Conservation (phyloP, 345 rosid genomes). For the Erucastrum elatum region DNA sequence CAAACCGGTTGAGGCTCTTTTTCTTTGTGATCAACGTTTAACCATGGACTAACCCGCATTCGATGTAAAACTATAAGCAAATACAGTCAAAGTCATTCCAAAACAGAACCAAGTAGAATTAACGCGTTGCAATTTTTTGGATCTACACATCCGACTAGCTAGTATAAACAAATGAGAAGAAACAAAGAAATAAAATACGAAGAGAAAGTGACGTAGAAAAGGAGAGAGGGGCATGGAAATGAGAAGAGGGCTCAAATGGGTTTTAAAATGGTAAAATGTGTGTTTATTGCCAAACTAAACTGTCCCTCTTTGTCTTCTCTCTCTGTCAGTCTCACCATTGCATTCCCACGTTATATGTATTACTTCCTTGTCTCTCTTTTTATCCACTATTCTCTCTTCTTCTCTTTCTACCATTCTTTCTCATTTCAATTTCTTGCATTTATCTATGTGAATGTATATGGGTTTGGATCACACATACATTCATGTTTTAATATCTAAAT, state of each 20-base stretch:
- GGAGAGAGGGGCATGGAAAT: conserved; percentile 29
- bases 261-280: conserved; percentile 36
- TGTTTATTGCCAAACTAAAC: conserved; percentile 41
- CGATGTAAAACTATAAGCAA: not conserved
- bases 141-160: conserved; percentile 6
- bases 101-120: conserved; percentile 5
- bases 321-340: conserved; percentile 42
- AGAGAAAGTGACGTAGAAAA: conserved; percentile 35
- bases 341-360: conserved; percentile 40
- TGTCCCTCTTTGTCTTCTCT: conserved; percentile 42
- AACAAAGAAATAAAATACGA: conserved; percentile 24
- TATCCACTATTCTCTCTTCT: conserved; percentile 16
- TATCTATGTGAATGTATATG: not conserved
- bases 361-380: conserved; percentile 33
- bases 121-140: conserved; percentile 27
- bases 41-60: not conserved
- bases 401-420: not conserved
- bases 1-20: not conserved
- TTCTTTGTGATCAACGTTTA: not conserved
- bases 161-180: conserved; percentile 16
- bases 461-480: not conserved
- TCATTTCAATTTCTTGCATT: not conserved
- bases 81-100: conserved; percentile 8
- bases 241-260: conserved; percentile 42
- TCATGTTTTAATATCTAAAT: not conserved